Percentiles rank a stretch among this genome's conserved stretches.
These are phyloP conservation scores for Bombardia bombarda DNA, from an alignment of 495 filamentous ascomycete species.

Conservation along the genomic window DNA sequence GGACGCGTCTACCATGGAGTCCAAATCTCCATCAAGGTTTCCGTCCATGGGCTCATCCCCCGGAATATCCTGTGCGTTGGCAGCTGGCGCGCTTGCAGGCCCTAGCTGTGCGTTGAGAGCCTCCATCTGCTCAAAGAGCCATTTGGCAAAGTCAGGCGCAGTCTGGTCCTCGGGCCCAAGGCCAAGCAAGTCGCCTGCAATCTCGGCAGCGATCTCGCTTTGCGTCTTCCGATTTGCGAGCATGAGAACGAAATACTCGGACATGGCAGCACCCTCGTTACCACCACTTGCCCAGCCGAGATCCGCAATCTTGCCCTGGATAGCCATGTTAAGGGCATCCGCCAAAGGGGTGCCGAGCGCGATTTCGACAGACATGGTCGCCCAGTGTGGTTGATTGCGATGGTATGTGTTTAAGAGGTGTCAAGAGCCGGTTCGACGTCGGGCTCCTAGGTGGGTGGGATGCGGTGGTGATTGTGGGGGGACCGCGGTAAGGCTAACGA, in stretches of 20 bases:
- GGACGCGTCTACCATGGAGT: slow-evolving; percentile 31
- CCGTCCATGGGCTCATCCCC: slow-evolving; percentile 22
- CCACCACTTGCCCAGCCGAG: slow-evolving; percentile 81
- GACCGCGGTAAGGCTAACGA: background rate
- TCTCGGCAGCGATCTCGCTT: slow-evolving; percentile 79
- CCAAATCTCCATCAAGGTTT: slow-evolving; percentile 61
- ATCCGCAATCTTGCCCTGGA: slow-evolving; percentile 92
- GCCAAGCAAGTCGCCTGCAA: slow-evolving; percentile 79
- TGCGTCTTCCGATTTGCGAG: slow-evolving; percentile 88
- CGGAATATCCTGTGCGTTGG: slow-evolving; percentile 9
- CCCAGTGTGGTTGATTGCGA: background rate
- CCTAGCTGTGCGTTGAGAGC: slow-evolving; percentile 56
- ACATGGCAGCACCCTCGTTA: slow-evolving; percentile 72
- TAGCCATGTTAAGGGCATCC: slow-evolving; percentile 65
- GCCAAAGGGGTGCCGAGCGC: slow-evolving; percentile 69
- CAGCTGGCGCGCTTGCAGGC: slow-evolving; percentile 23
- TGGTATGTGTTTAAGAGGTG: too few relatives aligned
- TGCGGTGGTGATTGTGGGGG: too few relatives aligned
- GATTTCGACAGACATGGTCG: slow-evolving; percentile 65
- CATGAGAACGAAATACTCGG: slow-evolving; percentile 96
- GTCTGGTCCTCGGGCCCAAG: slow-evolving; percentile 76
- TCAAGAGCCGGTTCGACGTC: too few relatives aligned
- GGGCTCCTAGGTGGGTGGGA: too few relatives aligned
- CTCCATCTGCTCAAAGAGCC: slow-evolving; percentile 83
- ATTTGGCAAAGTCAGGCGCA: slow-evolving; percentile 74